A percentile compares a stretch with the other conserved stretches of the same genome.
Evolutionary conservation across 1,284 basidiomycete species (phyloP).

Genomic region (Tylopilus sp.): DNA sequence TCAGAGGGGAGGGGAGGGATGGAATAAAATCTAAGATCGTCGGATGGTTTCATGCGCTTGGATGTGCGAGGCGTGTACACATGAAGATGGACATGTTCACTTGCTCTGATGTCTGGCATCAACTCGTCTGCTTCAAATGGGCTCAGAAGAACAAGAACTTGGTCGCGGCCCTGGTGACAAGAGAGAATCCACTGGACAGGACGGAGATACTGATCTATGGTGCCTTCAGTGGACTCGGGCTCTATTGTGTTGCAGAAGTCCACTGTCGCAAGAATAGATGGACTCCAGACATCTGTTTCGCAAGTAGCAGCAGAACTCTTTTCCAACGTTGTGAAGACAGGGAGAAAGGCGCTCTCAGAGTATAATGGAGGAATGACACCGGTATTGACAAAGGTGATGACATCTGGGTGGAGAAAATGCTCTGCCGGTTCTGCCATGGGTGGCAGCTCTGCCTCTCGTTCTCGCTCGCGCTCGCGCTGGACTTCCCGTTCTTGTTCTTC

Average conservation of each 20-base stretch:
- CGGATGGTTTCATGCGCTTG: not conserved
- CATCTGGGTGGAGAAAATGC: not conserved
- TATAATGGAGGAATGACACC: not conserved
- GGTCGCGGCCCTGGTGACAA: not conserved
- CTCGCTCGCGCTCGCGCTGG: not conserved
- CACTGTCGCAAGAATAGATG: not conserved
- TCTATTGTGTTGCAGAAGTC: not conserved
- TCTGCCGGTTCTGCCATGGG: not conserved
- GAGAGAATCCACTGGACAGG: not conserved
- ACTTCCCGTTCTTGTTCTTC: conserved; percentile 1
- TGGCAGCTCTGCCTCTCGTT: conserved; percentile 3
- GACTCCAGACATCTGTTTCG: not conserved
- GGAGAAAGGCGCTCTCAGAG: not conserved
- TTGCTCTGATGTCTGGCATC: not conserved
- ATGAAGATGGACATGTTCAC: not conserved
- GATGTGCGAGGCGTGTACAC: not conserved
- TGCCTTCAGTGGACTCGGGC: not conserved
- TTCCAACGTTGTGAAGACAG: not conserved
- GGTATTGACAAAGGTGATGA: not conserved
- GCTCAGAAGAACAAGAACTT: not conserved
- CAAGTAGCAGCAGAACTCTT: not conserved
- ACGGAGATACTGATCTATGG: not conserved
- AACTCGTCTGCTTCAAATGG: not conserved
- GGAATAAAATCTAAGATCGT: not conserved
- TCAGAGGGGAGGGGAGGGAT: not conserved